Conservation (phyloP, 352 stramenopile species). For the Thalassiosira mediterranea region DNA sequence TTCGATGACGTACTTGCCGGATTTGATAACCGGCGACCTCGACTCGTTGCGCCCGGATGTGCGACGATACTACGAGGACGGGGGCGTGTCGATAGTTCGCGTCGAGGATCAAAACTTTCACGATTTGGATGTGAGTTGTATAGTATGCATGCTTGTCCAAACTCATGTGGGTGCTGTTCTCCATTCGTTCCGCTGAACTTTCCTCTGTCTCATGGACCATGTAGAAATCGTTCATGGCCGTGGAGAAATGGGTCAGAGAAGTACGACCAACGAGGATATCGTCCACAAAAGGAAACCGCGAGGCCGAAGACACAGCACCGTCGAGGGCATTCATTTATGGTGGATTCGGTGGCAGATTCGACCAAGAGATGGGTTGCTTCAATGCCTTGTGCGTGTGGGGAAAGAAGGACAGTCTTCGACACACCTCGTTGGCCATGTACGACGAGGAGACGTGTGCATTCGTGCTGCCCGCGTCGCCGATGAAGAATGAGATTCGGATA, state of each 20-base stretch:
- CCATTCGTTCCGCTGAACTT: constrained; percentile 25
- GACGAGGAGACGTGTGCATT: constrained; percentile 90
- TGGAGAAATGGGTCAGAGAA: constrained; percentile 75
- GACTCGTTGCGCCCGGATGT: constrained; percentile 91
- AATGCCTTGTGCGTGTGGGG: constrained; percentile 91
- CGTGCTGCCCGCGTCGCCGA: constrained; percentile 84
- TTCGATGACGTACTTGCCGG: constrained; percentile 76
- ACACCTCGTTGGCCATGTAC: constrained; percentile 86
- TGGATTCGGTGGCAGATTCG: constrained; percentile 94
- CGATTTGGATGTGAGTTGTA: constrained; percentile 88
- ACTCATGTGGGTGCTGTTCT: constrained; percentile 83
- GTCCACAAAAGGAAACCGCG: background rate
- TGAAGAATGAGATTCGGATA: constrained; percentile 57
- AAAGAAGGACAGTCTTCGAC: constrained; percentile 79
- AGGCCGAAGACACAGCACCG: constrained; percentile 1
- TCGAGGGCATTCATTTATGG: constrained; percentile 88
- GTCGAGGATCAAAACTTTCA: constrained; percentile 91
- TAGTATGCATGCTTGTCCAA: constrained; percentile 65
- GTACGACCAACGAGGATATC: too few relatives aligned
- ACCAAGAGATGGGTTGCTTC: constrained; percentile 96
- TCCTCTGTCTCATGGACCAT: constrained; percentile 2
- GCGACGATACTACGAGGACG: constrained; percentile 86
- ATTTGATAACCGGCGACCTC: constrained; percentile 94
- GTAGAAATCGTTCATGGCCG: constrained; percentile 63
- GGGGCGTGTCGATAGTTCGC: constrained; percentile 82